Base-by-base conservation (phyloP, 2,329 filamentous ascomycete genomes). In the Aureobasidium leucospermi region DNA sequence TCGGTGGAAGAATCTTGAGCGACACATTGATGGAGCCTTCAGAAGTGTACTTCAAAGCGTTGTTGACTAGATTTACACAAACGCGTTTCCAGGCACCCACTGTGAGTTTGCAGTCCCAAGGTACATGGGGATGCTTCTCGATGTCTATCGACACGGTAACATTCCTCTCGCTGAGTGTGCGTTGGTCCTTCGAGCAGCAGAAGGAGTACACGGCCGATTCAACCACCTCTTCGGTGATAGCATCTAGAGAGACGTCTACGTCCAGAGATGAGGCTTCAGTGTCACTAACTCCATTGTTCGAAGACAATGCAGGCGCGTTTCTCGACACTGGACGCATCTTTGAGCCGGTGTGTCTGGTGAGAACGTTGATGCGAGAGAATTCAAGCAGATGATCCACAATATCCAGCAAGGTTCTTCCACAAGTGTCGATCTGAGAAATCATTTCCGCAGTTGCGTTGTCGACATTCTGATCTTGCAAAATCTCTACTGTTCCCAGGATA, bases 141-240 rank as follows among this genome's bases (percentile, higher is more conserved):
- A 59, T 43, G 15, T 51, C 32, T 8, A 52, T 34, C 6, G 31
- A 38, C 19, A 59, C 47, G 1, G 46, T 49, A 6, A 59, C 57
- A 8, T 49, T 36, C 16, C 38, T 31, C 11, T 59, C 34, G 16
- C 19, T 47, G 7, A 57, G 34, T 6, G 53, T 57, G 16, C 41
- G 52, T 7, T 46, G 39, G 16, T 56, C 52, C 31, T 46, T 56
- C 15, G 52, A 56, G 29, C 52, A 56, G 29, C 52, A 56, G 52
- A 56, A 56, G 6, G 52, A 56, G 8, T 56, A 56, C 7, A 56
- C 52, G 6, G 52, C 39, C 1, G 81, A 79, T 60, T 83, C 80
- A 6, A 81, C 76, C 0, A 81, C 79, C 63, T 83, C 80, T 65
- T 82, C 80, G 0, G 78, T 74, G 6, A 81, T 62, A 3, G 75